Conservation (phyloP, 2,329 filamentous ascomycete species). For the Fusarium succisae region DNA sequence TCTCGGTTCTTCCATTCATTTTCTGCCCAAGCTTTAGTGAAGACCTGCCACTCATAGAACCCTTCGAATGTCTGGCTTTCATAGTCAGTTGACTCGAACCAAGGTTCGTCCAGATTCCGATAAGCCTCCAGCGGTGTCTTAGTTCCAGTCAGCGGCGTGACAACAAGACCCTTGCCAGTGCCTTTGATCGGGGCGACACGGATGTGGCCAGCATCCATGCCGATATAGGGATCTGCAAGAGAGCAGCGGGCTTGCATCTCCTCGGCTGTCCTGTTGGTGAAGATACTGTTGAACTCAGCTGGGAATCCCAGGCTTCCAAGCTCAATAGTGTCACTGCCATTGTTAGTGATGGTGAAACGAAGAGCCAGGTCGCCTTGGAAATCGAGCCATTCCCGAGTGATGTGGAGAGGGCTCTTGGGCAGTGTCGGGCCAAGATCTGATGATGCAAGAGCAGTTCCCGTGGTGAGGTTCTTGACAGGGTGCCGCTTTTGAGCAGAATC, state of each 20-base stretch:
- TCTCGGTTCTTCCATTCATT: conserved; percentile 60
- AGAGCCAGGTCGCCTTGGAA: conserved; percentile 60
- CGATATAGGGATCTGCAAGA: conserved; percentile 68
- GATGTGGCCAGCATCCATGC: conserved; percentile 66
- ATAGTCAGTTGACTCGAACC: conserved; percentile 53
- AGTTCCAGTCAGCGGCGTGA: conserved; percentile 60
- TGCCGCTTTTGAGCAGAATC: conserved; percentile 57
- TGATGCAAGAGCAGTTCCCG: conserved; percentile 46
- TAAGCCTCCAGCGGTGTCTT: conserved; percentile 63
- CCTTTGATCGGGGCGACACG: conserved; percentile 62
- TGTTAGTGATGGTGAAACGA: conserved; percentile 61
- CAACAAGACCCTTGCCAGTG: conserved; percentile 61
- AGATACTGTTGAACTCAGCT: conserved; percentile 70
- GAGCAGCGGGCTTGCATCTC: conserved; percentile 62
- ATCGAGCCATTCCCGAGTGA: conserved; percentile 63
- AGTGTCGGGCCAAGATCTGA: conserved; percentile 56
- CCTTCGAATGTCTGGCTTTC: conserved; percentile 67
- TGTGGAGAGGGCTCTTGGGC: conserved; percentile 50
- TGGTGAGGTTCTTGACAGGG: conserved; percentile 31
- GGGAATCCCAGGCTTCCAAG: conserved; percentile 67
- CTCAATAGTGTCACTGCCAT: conserved; percentile 53
- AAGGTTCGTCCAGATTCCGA: conserved; percentile 59
- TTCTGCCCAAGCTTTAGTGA: conserved; percentile 63
- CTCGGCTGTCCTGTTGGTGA: conserved; percentile 58
- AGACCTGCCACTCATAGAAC: conserved; percentile 68